These are phyloP conservation scores for Eucalyptus regnans DNA, from an alignment of 345 rosid genomes.

Conservation along the genomic window DNA sequence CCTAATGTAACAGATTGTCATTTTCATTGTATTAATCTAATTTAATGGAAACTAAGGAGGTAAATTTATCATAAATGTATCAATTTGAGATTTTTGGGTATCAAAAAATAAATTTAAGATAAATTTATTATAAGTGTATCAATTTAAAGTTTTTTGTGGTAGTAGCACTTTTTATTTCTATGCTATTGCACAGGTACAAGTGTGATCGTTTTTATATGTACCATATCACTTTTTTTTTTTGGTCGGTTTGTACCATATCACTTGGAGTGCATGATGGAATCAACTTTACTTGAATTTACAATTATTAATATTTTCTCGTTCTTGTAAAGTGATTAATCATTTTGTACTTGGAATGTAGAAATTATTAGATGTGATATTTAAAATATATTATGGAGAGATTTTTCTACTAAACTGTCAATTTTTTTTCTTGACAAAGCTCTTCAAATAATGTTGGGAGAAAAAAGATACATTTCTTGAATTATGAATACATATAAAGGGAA, in stretches of 20 bases:
- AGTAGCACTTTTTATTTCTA: no score
- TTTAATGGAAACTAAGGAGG: no score
- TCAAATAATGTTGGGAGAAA: neutral
- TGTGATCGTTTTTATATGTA: neutral
- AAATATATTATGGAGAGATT: neutral
- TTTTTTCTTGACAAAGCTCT: neutral
- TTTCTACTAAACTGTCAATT: neutral
- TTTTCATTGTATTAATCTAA: no score
- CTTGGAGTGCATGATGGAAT: neutral
- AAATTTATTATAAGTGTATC: accelerated
- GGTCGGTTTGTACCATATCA: neutral
- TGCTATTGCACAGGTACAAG: neutral
- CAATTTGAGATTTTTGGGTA: no score
- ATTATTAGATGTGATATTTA: neutral
- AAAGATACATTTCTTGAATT: neutral
- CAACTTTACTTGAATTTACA: neutral
- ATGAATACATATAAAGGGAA: neutral
- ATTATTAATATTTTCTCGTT: no score
- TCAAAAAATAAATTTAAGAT: no score
- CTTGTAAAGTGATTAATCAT: neutral
- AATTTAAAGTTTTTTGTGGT: no score
- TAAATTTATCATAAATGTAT: no score
- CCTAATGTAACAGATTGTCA: accelerated
- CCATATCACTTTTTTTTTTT: neutral
- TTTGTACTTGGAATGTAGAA: neutral